These are phyloP conservation scores for Lippia alba DNA, from an alignment of 305 asterid species.

Conservation along the genomic window DNA sequence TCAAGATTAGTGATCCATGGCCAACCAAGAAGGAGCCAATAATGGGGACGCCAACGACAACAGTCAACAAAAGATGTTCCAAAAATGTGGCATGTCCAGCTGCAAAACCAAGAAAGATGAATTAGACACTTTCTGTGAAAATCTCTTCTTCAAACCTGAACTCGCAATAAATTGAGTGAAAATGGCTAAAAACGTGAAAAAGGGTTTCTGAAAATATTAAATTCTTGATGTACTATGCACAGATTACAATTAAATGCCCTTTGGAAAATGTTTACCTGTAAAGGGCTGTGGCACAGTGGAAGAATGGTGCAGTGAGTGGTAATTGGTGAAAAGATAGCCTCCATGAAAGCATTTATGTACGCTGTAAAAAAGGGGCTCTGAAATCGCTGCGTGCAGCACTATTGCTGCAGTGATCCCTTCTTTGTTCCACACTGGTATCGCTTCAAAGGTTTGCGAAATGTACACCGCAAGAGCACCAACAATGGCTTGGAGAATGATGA, in stretches of 20 bases:
- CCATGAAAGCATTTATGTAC: slow-evolving; percentile 76
- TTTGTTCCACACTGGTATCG: slow-evolving; percentile 61
- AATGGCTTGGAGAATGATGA: slow-evolving; percentile 72
- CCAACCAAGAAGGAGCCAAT: slow-evolving; percentile 63
- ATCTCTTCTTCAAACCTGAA: too few relatives aligned
- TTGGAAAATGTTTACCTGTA: slow-evolving; percentile 54
- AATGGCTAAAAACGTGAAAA: not conserved
- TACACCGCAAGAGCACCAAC: slow-evolving; percentile 51
- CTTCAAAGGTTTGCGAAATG: slow-evolving; percentile 43
- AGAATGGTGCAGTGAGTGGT: slow-evolving; percentile 85
- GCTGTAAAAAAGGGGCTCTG: slow-evolving; percentile 83
- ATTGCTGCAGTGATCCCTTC: slow-evolving; percentile 57
- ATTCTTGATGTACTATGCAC: not conserved
- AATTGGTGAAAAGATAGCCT: slow-evolving; percentile 54
- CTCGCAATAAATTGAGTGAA: not conserved
- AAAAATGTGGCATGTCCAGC: slow-evolving; percentile 80
- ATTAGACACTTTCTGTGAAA: too few relatives aligned
- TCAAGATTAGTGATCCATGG: slow-evolving; percentile 68
- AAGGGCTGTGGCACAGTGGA: slow-evolving; percentile 76
- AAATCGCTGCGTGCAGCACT: slow-evolving; percentile 59
- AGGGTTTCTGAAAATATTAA: not conserved
- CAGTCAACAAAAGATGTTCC: slow-evolving; percentile 67
- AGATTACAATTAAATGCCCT: slow-evolving; percentile 2
- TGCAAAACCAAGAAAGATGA: slow-evolving; percentile 36
- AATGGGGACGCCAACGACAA: slow-evolving; percentile 73